These are phyloP conservation scores for Entomortierella parvispora DNA, from an alignment of 192 early-diverging fungal species.

Conservation along the genomic window DNA sequence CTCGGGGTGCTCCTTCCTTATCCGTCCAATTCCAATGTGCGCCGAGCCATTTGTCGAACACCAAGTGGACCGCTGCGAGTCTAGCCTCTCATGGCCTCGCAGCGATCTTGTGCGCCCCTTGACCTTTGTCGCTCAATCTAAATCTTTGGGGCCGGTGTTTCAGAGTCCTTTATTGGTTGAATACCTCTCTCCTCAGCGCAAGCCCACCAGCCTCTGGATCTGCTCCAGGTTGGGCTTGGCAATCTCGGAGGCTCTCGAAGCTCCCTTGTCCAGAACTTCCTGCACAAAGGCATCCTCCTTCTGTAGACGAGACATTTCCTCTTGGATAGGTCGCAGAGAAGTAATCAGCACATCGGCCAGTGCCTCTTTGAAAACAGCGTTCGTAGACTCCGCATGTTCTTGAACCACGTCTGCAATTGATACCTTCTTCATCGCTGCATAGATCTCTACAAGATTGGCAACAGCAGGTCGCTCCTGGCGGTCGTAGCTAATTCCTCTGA, in stretches of 20 bases:
- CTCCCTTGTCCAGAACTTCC: conserved; percentile 70
- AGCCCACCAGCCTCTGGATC: conserved; percentile 66
- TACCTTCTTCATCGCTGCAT: conserved; percentile 61
- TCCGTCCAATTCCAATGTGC: too few relatives aligned
- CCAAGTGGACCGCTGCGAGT: too few relatives aligned
- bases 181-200: conserved; percentile 41
- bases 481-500: conserved; percentile 76
- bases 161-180: too few relatives aligned
- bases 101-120: too few relatives aligned
- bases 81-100: too few relatives aligned
- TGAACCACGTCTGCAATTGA: conserved; percentile 58
- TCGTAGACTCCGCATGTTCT: conserved; percentile 60
- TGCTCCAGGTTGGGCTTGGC: conserved; percentile 69
- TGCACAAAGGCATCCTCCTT: conserved; percentile 72
- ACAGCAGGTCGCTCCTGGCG: conserved; percentile 79
- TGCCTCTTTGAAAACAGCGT: conserved; percentile 77
- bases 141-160: neutral
- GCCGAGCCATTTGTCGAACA: neutral
- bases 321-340: conserved; percentile 71
- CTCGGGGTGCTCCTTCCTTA: too few relatives aligned
- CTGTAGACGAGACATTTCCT: conserved; percentile 66
- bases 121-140: neutral
- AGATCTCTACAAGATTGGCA: conserved; percentile 84
- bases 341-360: conserved; percentile 73
- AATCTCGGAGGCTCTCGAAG: conserved; percentile 66